Percentiles rank a stretch among this genome's conserved stretches.
Evolutionary conservation across 2,329 filamentous ascomycete genomes (phyloP).

Genomic region (Tolypocladium ophioglossoides): DNA sequence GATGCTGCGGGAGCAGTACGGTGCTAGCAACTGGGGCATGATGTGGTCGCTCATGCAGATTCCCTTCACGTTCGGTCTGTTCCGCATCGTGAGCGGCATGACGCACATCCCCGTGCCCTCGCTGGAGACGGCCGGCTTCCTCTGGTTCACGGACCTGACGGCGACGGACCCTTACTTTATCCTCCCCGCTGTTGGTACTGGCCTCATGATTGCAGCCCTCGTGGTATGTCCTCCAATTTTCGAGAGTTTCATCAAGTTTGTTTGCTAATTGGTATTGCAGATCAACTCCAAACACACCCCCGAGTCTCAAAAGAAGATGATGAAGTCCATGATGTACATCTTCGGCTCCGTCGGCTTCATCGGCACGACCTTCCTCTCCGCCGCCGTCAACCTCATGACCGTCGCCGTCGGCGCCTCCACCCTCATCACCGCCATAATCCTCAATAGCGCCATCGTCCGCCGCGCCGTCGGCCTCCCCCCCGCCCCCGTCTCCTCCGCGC

Average conservation of each 20-base stretch:
- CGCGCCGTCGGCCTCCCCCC: conserved; percentile 25
- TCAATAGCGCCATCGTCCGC: conserved; percentile 28
- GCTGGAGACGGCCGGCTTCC: conserved; percentile 56
- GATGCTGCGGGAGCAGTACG: conserved; percentile 25
- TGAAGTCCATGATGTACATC: conserved; percentile 31
- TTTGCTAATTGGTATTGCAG: conserved; percentile 9
- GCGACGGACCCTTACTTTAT: conserved; percentile 66
- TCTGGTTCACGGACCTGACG: conserved; percentile 75
- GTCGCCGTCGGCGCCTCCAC: conserved; percentile 27
- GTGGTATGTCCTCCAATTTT: conserved; percentile 24
- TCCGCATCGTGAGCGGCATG: conserved; percentile 68
- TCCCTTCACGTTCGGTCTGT: conserved; percentile 71
- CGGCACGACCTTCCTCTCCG: conserved; percentile 35
- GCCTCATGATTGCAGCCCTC: conserved; percentile 45
- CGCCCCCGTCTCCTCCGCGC: conserved; percentile 12
- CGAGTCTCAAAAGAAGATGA: conserved; percentile 21
- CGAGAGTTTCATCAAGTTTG: too few relatives aligned
- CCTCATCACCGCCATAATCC: conserved; percentile 23
- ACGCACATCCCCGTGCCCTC: conserved; percentile 68
- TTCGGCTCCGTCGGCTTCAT: conserved; percentile 33
- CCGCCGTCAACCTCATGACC: conserved; percentile 38
- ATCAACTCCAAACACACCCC: conserved; percentile 24
- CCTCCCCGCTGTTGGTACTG: conserved; percentile 53
- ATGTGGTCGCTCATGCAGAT: conserved; percentile 33
- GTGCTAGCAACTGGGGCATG: conserved; percentile 20